Conservation (phyloP, 2,329 filamentous ascomycete species). For the Nemania sp. region DNA sequence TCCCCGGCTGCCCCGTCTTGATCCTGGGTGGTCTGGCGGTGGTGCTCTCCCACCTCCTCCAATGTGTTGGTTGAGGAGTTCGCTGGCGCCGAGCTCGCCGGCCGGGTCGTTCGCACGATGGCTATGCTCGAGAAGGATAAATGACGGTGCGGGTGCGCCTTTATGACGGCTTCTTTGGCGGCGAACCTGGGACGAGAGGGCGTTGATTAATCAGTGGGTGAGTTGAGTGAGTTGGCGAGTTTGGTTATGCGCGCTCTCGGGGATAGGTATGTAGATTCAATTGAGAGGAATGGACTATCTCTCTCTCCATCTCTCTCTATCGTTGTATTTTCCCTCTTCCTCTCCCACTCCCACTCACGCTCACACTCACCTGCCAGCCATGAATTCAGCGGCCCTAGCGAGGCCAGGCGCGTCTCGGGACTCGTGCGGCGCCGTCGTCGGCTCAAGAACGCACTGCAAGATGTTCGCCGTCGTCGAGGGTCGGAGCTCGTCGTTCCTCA, state of each 20-base stretch:
- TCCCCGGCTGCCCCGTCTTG: too few species aligned
- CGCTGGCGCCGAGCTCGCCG: neutral
- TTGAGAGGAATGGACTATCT: neutral
- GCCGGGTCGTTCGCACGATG: neutral
- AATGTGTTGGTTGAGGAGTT: neutral
- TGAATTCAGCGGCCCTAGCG: slow-evolving; percentile 47
- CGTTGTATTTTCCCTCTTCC: too few species aligned
- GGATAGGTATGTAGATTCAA: neutral
- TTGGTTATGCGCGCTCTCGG: neutral
- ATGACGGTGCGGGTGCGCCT: slow-evolving; percentile 68
- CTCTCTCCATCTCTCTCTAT: too few species aligned
- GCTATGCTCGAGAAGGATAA: slow-evolving; percentile 65
- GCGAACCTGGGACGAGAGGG: slow-evolving; percentile 56
- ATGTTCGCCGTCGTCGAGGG: slow-evolving; percentile 15
- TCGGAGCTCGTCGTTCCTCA: slow-evolving; percentile 49
- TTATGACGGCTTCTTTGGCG: slow-evolving; percentile 76
- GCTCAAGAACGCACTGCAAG: slow-evolving; percentile 23
- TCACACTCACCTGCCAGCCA: slow-evolving; percentile 49
- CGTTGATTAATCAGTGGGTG: neutral
- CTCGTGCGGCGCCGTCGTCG: neutral
- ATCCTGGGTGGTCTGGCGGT: too few species aligned
- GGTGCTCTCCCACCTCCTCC: too few species aligned
- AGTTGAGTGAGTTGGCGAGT: neutral
- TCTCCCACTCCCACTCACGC: too few species aligned
- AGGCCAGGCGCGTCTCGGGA: slow-evolving; percentile 23